Conservation (phyloP, 768 basidiomycete genomes). For the Filobasidium floriforme region DNA sequence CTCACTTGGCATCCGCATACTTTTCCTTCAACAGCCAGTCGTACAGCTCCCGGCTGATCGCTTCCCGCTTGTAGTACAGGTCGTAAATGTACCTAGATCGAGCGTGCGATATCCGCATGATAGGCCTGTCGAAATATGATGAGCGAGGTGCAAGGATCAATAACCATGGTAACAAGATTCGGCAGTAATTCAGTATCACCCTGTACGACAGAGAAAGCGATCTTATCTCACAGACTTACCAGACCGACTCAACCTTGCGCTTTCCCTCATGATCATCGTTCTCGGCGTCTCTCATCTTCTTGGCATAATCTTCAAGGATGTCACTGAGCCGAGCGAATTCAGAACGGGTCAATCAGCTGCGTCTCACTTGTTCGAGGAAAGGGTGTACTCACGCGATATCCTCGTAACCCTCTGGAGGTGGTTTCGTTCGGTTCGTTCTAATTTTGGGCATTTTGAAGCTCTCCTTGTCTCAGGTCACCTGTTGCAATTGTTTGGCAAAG, state of each 20-base stretch:
- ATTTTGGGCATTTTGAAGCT: conserved; percentile 68
- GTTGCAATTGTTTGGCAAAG: too few species aligned
- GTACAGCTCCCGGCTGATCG: conserved; percentile 80
- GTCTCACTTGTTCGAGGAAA: neutral
- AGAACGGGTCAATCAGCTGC: neutral
- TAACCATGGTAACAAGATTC: conserved; percentile 49
- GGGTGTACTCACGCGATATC: conserved; percentile 57
- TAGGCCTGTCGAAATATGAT: conserved; percentile 57
- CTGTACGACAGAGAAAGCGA: neutral
- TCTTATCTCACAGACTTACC: conserved; percentile 28
- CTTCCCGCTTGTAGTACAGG: conserved; percentile 96
- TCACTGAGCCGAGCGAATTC: conserved; percentile 42
- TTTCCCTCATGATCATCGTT: conserved; percentile 98
- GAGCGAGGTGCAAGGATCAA: too few species aligned
- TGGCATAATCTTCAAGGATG: conserved; percentile 96
- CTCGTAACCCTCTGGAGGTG: conserved; percentile 90
- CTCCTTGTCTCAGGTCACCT: too few species aligned
- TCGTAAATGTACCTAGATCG: conserved; percentile 96
- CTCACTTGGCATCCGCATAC: conserved; percentile 92
- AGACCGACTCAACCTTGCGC: conserved; percentile 44
- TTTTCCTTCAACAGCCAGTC: conserved; percentile 97
- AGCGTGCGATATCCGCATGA: conserved; percentile 95
- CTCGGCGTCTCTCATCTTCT: conserved; percentile 98
- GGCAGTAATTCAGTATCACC: conserved; percentile 65
- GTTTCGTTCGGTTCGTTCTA: conserved; percentile 81